phyloP scores from a whole-genome alignment of 108 stramenopile species.

The Seminavis robusta region DNA sequence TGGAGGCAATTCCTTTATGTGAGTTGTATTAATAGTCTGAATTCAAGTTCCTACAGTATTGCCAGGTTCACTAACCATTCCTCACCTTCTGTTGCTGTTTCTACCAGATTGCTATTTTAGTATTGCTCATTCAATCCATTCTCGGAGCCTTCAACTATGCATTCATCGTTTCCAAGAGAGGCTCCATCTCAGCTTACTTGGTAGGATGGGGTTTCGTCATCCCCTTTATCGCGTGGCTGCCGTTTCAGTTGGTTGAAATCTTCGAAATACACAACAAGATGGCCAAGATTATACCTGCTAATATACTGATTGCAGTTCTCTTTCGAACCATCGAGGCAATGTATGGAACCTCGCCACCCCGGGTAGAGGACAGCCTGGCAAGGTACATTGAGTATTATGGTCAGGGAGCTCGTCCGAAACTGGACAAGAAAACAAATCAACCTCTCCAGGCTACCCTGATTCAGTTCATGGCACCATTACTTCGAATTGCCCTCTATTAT shows the following conservation, averaged over 20 bases:
- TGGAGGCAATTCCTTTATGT: no score
- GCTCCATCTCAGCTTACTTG: conserved; percentile 15
- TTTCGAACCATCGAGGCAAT: conserved; percentile 46
- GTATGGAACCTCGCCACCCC: conserved; percentile 26
- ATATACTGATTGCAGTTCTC: conserved; percentile 12
- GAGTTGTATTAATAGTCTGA: no score
- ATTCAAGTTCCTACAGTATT: no score
- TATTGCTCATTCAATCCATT: conserved; percentile 10
- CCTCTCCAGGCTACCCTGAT: no score
- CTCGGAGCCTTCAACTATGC: conserved; percentile 32
- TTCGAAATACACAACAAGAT: conserved; percentile 22
- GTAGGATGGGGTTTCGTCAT: conserved; percentile 41
- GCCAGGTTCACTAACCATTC: no score
- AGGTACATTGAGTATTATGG: conserved; percentile 38
- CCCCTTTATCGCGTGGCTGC: conserved; percentile 14
- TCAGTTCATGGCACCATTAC: neutral
- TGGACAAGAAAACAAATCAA: no score
- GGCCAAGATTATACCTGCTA: conserved; percentile 3
- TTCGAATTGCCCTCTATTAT: neutral
- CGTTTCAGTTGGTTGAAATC: conserved; percentile 22
- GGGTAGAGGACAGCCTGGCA: conserved; percentile 16
- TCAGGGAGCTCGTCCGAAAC: no score
- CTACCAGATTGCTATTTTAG: no score
- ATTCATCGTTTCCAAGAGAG: conserved; percentile 22
- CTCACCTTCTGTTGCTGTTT: no score